A percentile compares a stretch with the other conserved stretches of the same genome.
These are phyloP conservation scores for Hibiscus mutabilis DNA, from an alignment of 345 rosid genomes.

Conservation along the genomic window DNA sequence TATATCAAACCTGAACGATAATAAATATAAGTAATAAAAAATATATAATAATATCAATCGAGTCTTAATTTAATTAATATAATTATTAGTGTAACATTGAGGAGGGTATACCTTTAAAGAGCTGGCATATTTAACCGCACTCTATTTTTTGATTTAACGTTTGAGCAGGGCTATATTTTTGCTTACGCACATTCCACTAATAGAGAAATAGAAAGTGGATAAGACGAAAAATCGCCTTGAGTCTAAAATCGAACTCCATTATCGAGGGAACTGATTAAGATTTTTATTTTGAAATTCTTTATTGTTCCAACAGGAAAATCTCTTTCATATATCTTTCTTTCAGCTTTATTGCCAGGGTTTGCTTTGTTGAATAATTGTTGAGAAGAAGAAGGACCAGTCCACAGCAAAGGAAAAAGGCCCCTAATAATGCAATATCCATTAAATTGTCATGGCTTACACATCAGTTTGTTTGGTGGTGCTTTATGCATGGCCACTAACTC, in stretches of 20 bases:
- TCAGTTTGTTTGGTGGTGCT: neutral
- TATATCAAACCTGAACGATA: no score
- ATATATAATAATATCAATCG: no score
- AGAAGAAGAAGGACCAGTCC: neutral
- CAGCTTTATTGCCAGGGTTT: neutral
- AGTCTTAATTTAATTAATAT: no score
- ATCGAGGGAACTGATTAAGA: neutral
- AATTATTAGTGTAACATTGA: no score
- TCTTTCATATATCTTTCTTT: neutral
- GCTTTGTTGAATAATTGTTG: neutral
- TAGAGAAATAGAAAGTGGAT: neutral
- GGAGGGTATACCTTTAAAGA: no score
- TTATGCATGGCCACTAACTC: neutral
- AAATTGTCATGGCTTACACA: neutral
- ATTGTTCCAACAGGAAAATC: neutral
- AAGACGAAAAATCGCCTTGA: neutral
- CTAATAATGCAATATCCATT: slow-evolving; percentile 2
- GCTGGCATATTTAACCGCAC: no score
- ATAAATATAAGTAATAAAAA: no score
- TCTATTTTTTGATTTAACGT: neutral
- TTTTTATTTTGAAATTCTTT: neutral
- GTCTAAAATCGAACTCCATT: neutral
- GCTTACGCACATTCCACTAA: slow-evolving; percentile 10
- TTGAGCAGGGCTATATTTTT: neutral
- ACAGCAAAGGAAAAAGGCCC: neutral